Base-by-base conservation (phyloP, 345 rosid genomes). In the Populus ilicifolia region DNA sequence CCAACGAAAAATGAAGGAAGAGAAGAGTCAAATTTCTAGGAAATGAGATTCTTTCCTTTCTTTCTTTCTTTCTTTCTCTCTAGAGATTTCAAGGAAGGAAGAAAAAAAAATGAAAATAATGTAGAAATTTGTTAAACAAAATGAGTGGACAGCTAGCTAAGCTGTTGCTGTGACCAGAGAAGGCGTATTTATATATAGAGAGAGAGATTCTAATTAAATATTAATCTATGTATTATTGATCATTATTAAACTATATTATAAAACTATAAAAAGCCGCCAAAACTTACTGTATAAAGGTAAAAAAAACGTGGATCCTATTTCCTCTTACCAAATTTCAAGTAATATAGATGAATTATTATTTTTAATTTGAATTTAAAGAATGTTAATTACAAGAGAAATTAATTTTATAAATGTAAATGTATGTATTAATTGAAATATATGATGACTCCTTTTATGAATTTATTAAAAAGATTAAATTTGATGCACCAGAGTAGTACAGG, bases 111-210 rank as follows among this genome's bases (percentile, higher is more conserved):
- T 14, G 27, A 23, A 33, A 21, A 54, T 30, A 54, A 20, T 6
- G 8, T 65, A 43, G 21, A 59, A 70, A 74, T 66, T 59, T 59
- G n/a, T 59, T 59, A 23, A 56, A 82, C n/a, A 79, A 86, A 84
- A 89, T 85, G 84, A 87, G 92, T 83, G 91, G 93, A 87, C 96
- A 89, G 93, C 96, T 89, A 89, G 86, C 88, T 56, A 48, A 80
- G 83, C 82, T 75, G 77, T 70, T 41, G 78, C 80, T 83, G 75
- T 78, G 83, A 6, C 73, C 66, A 70, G 79, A 63, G 78, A 65
- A 30, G 36, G 44, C 72, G 56, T 81, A 67, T 75, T 69, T 63
- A 75, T 67, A 74, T 27, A 59, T 25, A 46, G 63, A 56, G 63
- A 56, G 63, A 56, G 1, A 8, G 29, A 23, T 25, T 67, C n/a